A percentile compares a stretch with the other conserved stretches of the same genome.
Conservation (phyloP, 768 basidiomycete species). For the Russula brevipes region DNA sequence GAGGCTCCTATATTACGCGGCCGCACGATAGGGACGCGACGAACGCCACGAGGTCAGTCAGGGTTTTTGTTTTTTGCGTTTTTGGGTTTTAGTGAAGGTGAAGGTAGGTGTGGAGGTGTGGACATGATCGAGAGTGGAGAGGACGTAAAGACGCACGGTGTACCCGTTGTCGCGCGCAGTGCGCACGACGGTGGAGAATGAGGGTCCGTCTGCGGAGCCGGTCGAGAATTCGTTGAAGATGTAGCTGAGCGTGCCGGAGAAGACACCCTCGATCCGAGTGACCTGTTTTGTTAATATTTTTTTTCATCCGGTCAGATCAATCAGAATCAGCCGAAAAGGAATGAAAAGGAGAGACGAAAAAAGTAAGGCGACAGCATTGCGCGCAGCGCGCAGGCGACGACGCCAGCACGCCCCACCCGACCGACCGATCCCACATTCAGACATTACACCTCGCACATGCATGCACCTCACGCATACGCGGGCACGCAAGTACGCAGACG, state of each 20-base stretch:
- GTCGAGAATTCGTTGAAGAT: conserved; percentile 97
- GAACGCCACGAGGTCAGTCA: not conserved
- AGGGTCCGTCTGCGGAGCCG: conserved; percentile 57
- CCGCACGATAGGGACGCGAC: too few relatives aligned
- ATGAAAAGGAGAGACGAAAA: not conserved
- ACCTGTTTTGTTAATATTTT: conserved; percentile 42
- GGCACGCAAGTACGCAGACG: too few relatives aligned
- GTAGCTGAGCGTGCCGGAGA: conserved; percentile 96
- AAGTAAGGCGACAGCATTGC: not conserved
- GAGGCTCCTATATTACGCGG: conserved; percentile 67
- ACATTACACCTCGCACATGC: not conserved
- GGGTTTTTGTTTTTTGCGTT: too few relatives aligned
- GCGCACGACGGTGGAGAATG: conserved; percentile 86
- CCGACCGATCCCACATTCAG: too few relatives aligned
- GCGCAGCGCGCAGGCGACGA: not conserved
- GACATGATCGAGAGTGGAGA: not conserved
- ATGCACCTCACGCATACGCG: not conserved
- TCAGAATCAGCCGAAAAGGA: not conserved
- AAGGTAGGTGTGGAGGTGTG: not conserved
- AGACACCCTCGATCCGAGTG: conserved; percentile 92
- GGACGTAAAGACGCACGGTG: conserved; percentile 52
- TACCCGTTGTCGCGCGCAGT: conserved; percentile 90
- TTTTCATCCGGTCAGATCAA: not conserved
- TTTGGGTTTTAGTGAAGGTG: not conserved
- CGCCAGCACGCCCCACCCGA: too few relatives aligned